phyloP scores from a whole-genome alignment of 2,329 filamentous ascomycete species.

The Paraconiothyrium brasiliense region DNA sequence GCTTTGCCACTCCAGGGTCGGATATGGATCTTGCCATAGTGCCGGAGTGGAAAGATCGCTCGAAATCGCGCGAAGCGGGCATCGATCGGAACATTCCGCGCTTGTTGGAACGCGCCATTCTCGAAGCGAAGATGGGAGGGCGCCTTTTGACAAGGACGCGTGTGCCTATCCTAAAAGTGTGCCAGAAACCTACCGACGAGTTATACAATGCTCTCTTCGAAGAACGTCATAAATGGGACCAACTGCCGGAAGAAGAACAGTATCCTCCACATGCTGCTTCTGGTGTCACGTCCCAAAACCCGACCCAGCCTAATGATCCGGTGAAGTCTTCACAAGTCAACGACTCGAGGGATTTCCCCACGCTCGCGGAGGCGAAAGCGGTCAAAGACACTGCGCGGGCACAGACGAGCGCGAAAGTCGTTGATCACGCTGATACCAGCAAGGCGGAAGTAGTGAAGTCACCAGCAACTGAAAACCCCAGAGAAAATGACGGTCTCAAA shows the following conservation, averaged over 20 bases:
- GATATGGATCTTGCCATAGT: slow-evolving; percentile 90
- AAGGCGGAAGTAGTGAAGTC: background rate
- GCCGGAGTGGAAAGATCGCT: slow-evolving; percentile 60
- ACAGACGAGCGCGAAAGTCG: background rate
- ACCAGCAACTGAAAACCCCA: background rate
- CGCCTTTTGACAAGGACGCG: slow-evolving; percentile 80
- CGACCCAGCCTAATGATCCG: slow-evolving; percentile 18
- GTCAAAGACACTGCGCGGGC: background rate
- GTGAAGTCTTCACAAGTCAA: slow-evolving; percentile 20
- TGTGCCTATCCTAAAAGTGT: slow-evolving; percentile 89
- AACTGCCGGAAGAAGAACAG: slow-evolving; percentile 57
- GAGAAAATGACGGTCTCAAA: background rate
- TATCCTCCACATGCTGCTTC: slow-evolving; percentile 38
- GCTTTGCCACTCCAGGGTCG: slow-evolving; percentile 86
- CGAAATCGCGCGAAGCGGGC: slow-evolving; percentile 34
- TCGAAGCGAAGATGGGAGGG: slow-evolving; percentile 77
- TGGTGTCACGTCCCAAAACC: background rate
- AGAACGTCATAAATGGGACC: slow-evolving; percentile 77
- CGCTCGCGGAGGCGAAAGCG: slow-evolving; percentile 13
- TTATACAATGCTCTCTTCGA: slow-evolving; percentile 69
- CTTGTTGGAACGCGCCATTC: slow-evolving; percentile 76
- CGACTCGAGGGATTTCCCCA: slow-evolving; percentile 22
- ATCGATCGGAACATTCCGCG: slow-evolving; percentile 72
- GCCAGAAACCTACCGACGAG: slow-evolving; percentile 71
- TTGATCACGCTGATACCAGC: background rate